Base-by-base conservation (phyloP, 495 filamentous ascomycete species). In the Tuber indicum region DNA sequence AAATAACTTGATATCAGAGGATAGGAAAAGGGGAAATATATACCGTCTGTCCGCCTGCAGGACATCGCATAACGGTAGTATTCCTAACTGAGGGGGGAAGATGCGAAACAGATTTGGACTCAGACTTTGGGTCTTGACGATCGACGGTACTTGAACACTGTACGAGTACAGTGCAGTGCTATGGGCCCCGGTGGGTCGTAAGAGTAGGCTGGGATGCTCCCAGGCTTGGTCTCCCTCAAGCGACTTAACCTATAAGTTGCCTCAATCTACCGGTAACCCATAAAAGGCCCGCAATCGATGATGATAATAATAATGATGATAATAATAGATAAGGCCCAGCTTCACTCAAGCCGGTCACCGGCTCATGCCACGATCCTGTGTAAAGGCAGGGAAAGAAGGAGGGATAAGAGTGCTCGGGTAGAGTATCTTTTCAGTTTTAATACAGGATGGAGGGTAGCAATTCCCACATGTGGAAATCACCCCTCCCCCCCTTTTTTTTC, bases 51-150 rank as follows among this genome's bases (percentile, higher is more conserved):
- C 39, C 32, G 32, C 32, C 32, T 41, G 39, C 39, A 41, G 39
- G 39, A 41, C 1, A 41, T 41, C 39, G 39, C 39, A 2, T 5
- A 41, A 41, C 26, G 58, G 26, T 26, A 19, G 49, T n/a, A 12
- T n/a, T 58, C n/a, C 49, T 14, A 26, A n/a, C 47, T 52, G 9
- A 23, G 49, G 23, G 2, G 21, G 10, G 49, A 26, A 26, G 23
- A 58, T 66, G 6, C 32, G 32, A 66, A 66, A 66, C 58, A 66
- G 58, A 66, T 66, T 66, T 66, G 5, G 58, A 66, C 58, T 66
- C 58, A 66, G 58, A 66, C 58, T 66, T 66, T 66, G 58, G 3
- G 32, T 3, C 5, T 36, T 66, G 26, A 8, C 16, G 58, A 66
- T 66, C 58, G 26, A n/a, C 26, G 26, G 26, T 43, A 41, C 39